A percentile compares a stretch with the other conserved stretches of the same genome.
These are phyloP conservation scores for Pterulicium gracile DNA, from an alignment of 1,284 basidiomycete species.

Conservation along the genomic window DNA sequence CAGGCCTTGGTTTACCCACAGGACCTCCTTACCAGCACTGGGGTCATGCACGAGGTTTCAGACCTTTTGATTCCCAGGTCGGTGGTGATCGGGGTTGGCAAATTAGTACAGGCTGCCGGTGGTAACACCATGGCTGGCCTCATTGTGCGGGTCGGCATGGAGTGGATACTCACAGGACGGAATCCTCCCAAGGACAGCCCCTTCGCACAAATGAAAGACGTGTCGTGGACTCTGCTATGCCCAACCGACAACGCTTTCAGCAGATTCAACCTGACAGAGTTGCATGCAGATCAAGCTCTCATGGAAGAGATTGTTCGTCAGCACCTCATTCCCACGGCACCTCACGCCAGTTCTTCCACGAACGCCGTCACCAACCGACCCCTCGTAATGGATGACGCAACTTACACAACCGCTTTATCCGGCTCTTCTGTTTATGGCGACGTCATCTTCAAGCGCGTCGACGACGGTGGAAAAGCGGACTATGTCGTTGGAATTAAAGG, in stretches of 20 bases:
- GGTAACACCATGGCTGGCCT: slow-evolving; percentile 82
- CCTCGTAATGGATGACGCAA: slow-evolving; percentile 57
- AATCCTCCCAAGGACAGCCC: slow-evolving; percentile 54
- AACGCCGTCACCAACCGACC: slow-evolving; percentile 50
- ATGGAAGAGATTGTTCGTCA: slow-evolving; percentile 73
- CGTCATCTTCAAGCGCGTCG: slow-evolving; percentile 57
- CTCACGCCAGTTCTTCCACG: slow-evolving; percentile 16
- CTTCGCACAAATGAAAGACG: slow-evolving; percentile 41
- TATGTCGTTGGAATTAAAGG: slow-evolving; percentile 88
- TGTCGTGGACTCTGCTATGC: slow-evolving; percentile 78
- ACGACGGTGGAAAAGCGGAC: slow-evolving; percentile 19
- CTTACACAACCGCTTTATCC: slow-evolving; percentile 68
- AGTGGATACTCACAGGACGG: slow-evolving; percentile 85
- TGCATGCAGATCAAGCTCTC: slow-evolving; percentile 28
- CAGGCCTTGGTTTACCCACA: slow-evolving; percentile 40
- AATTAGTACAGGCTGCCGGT: slow-evolving; percentile 83
- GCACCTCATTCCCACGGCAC: slow-evolving; percentile 70
- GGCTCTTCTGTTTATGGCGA: slow-evolving; percentile 61
- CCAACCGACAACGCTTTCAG: slow-evolving; percentile 92
- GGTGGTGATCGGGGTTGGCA: slow-evolving; percentile 78
- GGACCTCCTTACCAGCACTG: slow-evolving; percentile 79
- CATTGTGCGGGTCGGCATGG: slow-evolving; percentile 74
- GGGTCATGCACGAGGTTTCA: slow-evolving; percentile 83
- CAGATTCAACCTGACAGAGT: slow-evolving; percentile 71
- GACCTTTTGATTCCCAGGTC: slow-evolving; percentile 88